Percentiles rank a stretch among this genome's conserved stretches.
Evolutionary conservation across 1,284 basidiomycete species (phyloP).

Genomic region (Apiotrichum mycotoxinovorans): DNA sequence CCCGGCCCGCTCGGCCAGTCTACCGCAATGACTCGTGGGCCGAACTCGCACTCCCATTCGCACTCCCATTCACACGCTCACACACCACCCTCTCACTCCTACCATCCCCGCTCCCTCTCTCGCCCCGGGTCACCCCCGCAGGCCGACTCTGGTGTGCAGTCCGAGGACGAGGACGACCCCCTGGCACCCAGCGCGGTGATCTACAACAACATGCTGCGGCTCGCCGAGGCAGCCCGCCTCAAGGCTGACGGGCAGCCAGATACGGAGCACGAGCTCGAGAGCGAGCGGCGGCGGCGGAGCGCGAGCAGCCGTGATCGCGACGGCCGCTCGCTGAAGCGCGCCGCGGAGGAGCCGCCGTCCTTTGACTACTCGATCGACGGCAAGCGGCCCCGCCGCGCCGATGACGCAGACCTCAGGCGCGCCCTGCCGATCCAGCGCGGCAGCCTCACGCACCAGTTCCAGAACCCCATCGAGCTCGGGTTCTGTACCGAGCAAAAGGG

Average conservation of each 20-base stretch:
- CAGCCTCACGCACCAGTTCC: slow-evolving; percentile 29
- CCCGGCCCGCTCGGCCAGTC: too few species aligned
- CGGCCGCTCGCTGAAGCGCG: background rate
- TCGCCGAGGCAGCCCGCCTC: slow-evolving; percentile 47
- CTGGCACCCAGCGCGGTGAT: slow-evolving; percentile 27
- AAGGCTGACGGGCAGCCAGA: slow-evolving; percentile 31
- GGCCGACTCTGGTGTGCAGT: slow-evolving; percentile 9
- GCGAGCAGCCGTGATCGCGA: background rate
- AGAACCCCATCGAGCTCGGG: slow-evolving; percentile 50
- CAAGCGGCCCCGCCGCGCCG: slow-evolving; percentile 9
- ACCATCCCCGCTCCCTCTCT: too few species aligned
- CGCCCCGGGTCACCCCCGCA: too few species aligned
- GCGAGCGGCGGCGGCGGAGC: background rate
- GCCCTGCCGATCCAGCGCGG: slow-evolving; percentile 30
- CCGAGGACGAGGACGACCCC: slow-evolving; percentile 38
- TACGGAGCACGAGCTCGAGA: background rate
- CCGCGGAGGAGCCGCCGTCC: slow-evolving; percentile 1
- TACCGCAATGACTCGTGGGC: too few species aligned
- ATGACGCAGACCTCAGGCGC: slow-evolving; percentile 7
- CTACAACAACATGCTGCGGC: slow-evolving; percentile 45
- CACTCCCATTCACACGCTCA: too few species aligned
- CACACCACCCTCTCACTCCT: too few species aligned
- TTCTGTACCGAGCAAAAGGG: slow-evolving; percentile 72
- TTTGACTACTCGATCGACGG: slow-evolving; percentile 16
- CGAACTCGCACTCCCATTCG: too few species aligned